A percentile compares a stretch with the other conserved stretches of the same genome.
Conservation (phyloP, 495 filamentous ascomycete species). For the Pyrenula aspistea region DNA sequence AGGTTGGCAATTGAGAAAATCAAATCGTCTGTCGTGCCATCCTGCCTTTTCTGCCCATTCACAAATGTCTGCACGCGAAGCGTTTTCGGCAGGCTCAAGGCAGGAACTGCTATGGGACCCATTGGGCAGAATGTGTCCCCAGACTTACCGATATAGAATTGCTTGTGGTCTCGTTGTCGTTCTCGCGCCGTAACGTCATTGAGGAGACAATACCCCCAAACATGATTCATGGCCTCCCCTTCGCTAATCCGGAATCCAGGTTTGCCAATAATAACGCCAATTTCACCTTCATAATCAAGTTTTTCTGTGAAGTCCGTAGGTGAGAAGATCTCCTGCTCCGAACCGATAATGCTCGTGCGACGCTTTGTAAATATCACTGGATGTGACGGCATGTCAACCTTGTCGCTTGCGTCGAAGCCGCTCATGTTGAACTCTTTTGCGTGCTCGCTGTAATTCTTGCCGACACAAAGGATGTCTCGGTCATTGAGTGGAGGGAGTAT, state of each 20-base stretch:
- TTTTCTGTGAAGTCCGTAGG: slow-evolving; percentile 53
- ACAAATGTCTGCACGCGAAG: slow-evolving; percentile 55
- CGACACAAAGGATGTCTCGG: slow-evolving; percentile 59
- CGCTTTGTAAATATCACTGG: slow-evolving; percentile 83
- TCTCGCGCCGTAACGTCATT: slow-evolving; percentile 79
- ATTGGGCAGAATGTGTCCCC: slow-evolving; percentile 55
- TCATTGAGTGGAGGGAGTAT: slow-evolving; percentile 33
- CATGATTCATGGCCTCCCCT: slow-evolving; percentile 55
- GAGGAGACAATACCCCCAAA: slow-evolving; percentile 69
- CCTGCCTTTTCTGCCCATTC: slow-evolving; percentile 63
- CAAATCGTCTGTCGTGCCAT: slow-evolving; percentile 66
- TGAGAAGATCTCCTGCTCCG: not conserved
- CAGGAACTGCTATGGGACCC: slow-evolving; percentile 84
- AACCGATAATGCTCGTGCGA: slow-evolving; percentile 51
- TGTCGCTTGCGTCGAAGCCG: not conserved
- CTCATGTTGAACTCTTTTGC: slow-evolving; percentile 68
- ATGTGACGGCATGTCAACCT: slow-evolving; percentile 45
- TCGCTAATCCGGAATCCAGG: slow-evolving; percentile 55
- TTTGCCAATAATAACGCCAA: slow-evolving; percentile 69
- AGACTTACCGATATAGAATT: slow-evolving; percentile 26
- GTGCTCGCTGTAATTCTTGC: slow-evolving; percentile 72
- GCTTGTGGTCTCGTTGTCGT: slow-evolving; percentile 59
- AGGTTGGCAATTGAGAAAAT: slow-evolving; percentile 67
- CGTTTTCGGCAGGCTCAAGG: slow-evolving; percentile 63
- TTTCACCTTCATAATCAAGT: slow-evolving; percentile 71